Evolutionary conservation across 1,284 basidiomycete species (phyloP).

Genomic region (Trichosporon faecale): DNA sequence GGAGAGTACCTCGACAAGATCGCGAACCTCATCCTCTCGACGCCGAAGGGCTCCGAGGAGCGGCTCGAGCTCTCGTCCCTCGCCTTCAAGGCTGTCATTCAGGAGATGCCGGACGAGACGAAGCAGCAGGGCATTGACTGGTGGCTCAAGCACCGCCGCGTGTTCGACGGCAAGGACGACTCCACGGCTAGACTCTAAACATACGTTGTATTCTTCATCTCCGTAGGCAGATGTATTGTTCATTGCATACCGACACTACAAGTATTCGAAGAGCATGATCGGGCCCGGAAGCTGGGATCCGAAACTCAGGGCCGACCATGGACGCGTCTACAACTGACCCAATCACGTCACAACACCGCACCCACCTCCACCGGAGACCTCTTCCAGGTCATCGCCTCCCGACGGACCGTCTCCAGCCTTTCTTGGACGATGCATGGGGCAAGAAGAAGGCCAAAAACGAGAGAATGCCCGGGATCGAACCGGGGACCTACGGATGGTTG

Average conservation of each 20-base stretch:
- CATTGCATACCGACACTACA: neutral
- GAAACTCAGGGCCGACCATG: neutral
- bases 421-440: neutral
- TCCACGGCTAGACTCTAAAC: slow-evolving; percentile 6
- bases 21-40: slow-evolving; percentile 23
- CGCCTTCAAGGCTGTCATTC: slow-evolving; percentile 35
- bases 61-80: slow-evolving; percentile 28
- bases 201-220: neutral
- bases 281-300: neutral
- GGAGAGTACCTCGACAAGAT: slow-evolving; percentile 31
- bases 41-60: slow-evolving; percentile 22
- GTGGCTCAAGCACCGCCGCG: slow-evolving; percentile 36
- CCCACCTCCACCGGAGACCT: neutral
- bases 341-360: neutral
- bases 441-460: neutral
- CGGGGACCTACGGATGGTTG: slow-evolving; percentile 6
- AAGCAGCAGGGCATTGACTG: slow-evolving; percentile 37
- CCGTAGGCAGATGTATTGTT: neutral
- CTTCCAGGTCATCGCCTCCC: neutral
- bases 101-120: slow-evolving; percentile 35
- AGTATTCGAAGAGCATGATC: neutral
- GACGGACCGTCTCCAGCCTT: neutral
- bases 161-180: slow-evolving; percentile 18
- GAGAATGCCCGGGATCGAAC: slow-evolving; percentile 8
- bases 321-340: neutral